Evolutionary conservation across 345 rosid genomes (phyloP).

Genomic region (Gossypium ekmanianum): DNA sequence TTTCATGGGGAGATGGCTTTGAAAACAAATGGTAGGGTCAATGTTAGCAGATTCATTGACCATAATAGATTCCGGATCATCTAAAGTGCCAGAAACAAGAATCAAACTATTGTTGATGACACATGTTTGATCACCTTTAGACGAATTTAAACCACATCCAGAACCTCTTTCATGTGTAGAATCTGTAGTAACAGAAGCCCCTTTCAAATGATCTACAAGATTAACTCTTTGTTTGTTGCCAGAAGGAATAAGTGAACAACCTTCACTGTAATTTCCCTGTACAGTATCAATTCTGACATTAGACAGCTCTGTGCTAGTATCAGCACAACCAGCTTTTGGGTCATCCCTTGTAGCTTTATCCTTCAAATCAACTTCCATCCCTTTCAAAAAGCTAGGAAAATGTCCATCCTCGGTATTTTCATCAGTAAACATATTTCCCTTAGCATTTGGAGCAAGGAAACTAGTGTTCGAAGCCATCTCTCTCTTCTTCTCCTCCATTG

Average conservation of each 20-base stretch:
- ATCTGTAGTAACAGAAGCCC: conserved; percentile 10
- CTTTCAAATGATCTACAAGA: conserved; percentile 18
- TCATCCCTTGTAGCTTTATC: conserved; percentile 19
- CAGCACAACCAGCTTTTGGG: conserved; percentile 13
- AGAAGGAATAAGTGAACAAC: conserved; percentile 11
- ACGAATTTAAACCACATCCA: conserved; percentile 17
- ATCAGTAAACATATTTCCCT: conserved; percentile 10
- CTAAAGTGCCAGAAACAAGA: conserved; percentile 4
- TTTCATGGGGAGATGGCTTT: neutral
- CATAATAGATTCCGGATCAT: conserved; percentile 18
- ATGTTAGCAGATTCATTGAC: conserved; percentile 16
- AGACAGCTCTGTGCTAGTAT: conserved; percentile 7
- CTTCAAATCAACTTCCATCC: conserved; percentile 17
- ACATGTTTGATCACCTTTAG: conserved; percentile 9
- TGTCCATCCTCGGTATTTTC: conserved; percentile 19
- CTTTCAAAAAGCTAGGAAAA: conserved; percentile 21
- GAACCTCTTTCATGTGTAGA: conserved; percentile 16
- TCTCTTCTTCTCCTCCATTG: conserved; percentile 21
- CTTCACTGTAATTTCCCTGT: conserved; percentile 20
- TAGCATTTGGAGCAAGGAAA: conserved; percentile 11
- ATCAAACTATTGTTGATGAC: conserved; percentile 17
- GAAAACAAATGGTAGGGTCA: conserved; percentile 19
- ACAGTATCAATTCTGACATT: conserved; percentile 6
- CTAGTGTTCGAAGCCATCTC: conserved; percentile 12
- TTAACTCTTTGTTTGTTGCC: conserved; percentile 15